Percentiles rank a stretch among this genome's conserved stretches.
phyloP scores from a whole-genome alignment of 2,329 filamentous ascomycete genomes.

The Penicillium sp. region DNA sequence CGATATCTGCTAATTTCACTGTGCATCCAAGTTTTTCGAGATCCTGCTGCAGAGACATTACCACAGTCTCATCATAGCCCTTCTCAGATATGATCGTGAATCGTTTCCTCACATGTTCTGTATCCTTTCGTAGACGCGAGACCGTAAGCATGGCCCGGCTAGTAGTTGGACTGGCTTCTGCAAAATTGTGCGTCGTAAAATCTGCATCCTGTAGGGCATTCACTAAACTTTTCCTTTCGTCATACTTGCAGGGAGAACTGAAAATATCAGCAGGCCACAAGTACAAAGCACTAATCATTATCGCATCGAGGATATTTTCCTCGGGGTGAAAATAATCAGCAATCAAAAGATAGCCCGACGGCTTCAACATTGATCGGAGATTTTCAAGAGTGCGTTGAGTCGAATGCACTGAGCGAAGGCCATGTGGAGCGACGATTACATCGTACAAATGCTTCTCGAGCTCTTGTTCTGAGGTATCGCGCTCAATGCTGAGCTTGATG shows the following conservation, averaged over 20 bases:
- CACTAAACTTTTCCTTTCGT: not conserved
- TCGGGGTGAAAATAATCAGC: slow-evolving; percentile 5
- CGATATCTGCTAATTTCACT: slow-evolving; percentile 6
- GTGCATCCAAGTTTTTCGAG: not conserved
- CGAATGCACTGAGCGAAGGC: slow-evolving; percentile 11
- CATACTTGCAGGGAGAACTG: not conserved
- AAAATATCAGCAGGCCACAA: slow-evolving; percentile 2
- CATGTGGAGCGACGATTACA: slow-evolving; percentile 17
- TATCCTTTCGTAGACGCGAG: not conserved
- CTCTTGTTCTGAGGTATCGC: not conserved
- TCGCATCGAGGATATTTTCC: slow-evolving; percentile 5
- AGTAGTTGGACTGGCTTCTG: not conserved
- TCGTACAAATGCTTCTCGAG: slow-evolving; percentile 11
- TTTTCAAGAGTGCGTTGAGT: slow-evolving; percentile 8
- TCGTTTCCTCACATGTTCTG: not conserved
- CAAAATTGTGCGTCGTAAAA: not conserved
- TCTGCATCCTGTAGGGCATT: not conserved
- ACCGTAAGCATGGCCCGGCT: not conserved
- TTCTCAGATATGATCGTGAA: slow-evolving; percentile 15
- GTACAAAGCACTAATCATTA: slow-evolving; percentile 10
- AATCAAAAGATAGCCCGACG: slow-evolving; percentile 17
- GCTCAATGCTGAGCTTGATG: slow-evolving; percentile 10
- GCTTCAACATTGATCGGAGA: slow-evolving; percentile 14
- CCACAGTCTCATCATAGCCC: not conserved
- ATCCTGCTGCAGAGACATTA: not conserved